Percentiles rank a stretch among this genome's conserved stretches.
phyloP scores from a whole-genome alignment of 192 early-diverging fungal genomes.

The Linnemannia exigua region DNA sequence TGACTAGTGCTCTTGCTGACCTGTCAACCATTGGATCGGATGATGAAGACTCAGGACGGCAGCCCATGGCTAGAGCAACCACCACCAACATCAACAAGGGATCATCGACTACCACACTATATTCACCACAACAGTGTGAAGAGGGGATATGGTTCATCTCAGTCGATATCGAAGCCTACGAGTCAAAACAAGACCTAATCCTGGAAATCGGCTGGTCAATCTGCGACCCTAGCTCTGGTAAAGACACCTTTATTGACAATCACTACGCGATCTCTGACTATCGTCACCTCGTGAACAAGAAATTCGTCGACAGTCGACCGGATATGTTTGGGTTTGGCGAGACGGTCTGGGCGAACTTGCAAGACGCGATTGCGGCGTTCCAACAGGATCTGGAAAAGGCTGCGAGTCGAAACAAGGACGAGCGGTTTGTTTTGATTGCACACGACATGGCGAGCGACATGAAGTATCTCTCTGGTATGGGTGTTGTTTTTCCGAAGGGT shows the following conservation, averaged over 20 bases:
- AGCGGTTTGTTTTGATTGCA: constrained; percentile 62
- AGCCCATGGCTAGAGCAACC: too few species aligned
- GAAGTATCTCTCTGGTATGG: constrained; percentile 58
- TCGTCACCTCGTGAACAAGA: constrained; percentile 62
- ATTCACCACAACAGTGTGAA: too few species aligned
- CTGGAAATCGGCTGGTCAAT: constrained; percentile 71
- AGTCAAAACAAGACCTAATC: constrained; percentile 62
- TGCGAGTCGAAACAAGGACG: constrained; percentile 42
- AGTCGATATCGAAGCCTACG: constrained; percentile 68
- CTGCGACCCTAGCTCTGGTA: constrained; percentile 55
- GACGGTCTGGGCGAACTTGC: constrained; percentile 59
- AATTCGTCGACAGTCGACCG: constrained; percentile 58
- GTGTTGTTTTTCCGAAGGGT: constrained; percentile 32
- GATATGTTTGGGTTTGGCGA: constrained; percentile 61
- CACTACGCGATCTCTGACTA: constrained; percentile 63
- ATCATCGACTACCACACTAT: too few species aligned
- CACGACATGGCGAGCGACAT: constrained; percentile 66
- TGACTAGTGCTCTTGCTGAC: too few species aligned
- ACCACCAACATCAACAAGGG: too few species aligned
- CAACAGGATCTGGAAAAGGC: constrained; percentile 61
- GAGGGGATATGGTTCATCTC: constrained; percentile 59
- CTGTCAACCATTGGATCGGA: too few species aligned
- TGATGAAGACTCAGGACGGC: too few species aligned
- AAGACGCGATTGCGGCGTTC: constrained; percentile 51
- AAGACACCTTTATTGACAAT: constrained; percentile 57